These are phyloP conservation scores for Phytopythium sindhum DNA, from an alignment of 352 stramenopile species.

Conservation along the genomic window DNA sequence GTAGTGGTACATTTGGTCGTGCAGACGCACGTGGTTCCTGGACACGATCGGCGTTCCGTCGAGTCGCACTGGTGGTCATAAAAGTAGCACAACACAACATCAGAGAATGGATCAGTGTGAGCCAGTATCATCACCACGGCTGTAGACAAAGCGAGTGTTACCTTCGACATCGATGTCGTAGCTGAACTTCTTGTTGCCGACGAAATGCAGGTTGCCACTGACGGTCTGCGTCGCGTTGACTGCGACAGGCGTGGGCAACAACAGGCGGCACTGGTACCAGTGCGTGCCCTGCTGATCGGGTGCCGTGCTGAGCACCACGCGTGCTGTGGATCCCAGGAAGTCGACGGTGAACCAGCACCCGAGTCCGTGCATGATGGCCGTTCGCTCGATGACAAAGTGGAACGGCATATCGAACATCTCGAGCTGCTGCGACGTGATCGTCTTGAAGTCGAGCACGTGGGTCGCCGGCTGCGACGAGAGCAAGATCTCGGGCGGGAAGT, in stretches of 20 bases:
- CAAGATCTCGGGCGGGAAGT: slow-evolving; percentile 83
- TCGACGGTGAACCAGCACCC: slow-evolving; percentile 99
- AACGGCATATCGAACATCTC: slow-evolving; percentile 91
- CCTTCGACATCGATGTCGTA: slow-evolving; percentile 92
- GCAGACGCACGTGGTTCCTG: slow-evolving; percentile 85
- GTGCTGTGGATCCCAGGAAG: slow-evolving; percentile 89
- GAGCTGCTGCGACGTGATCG: slow-evolving; percentile 73
- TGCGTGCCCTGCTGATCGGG: slow-evolving; percentile 71
- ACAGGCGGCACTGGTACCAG: slow-evolving; percentile 93
- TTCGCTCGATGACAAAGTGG: slow-evolving; percentile 83
- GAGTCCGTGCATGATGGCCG: slow-evolving; percentile 94
- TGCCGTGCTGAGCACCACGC: slow-evolving; percentile 85
- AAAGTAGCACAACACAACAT: slow-evolving; percentile 1
- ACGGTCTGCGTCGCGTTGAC: slow-evolving; percentile 90
- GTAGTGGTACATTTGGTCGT: slow-evolving; percentile 97
- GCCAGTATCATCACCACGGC: not conserved
- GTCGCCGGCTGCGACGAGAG: slow-evolving; percentile 49
- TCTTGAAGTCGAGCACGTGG: slow-evolving; percentile 87
- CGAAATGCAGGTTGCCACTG: slow-evolving; percentile 88
- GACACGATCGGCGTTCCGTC: slow-evolving; percentile 86
- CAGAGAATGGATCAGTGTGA: not conserved
- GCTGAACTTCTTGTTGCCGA: slow-evolving; percentile 95
- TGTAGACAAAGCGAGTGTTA: slow-evolving; percentile 14
- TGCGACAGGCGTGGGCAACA: slow-evolving; percentile 88
- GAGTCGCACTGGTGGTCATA: slow-evolving; percentile 54